phyloP scores from a whole-genome alignment of 331 rosid species.

The Stylosanthes scabra region DNA sequence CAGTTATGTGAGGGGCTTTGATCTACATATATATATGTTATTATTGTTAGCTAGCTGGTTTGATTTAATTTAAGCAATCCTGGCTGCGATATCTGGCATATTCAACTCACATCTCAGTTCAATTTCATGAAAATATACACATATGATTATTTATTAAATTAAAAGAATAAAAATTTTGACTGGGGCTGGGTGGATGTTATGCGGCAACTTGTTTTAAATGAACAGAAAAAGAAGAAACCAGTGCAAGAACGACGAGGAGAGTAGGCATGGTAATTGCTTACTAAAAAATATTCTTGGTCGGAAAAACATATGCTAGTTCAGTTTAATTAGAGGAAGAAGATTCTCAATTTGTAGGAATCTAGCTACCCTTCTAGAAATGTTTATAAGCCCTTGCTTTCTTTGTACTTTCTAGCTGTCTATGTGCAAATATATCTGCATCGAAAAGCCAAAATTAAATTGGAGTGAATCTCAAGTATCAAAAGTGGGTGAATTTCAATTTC shows the following conservation, averaged over 20 bases:
- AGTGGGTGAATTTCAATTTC: too few species aligned
- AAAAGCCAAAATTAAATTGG: constrained; percentile 3
- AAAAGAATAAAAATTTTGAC: too few species aligned
- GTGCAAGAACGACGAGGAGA: background rate
- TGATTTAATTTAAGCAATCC: too few species aligned
- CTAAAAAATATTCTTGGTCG: background rate
- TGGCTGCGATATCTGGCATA: too few species aligned
- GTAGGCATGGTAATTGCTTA: too few species aligned
- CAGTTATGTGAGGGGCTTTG: too few species aligned
- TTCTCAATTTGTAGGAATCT: background rate
- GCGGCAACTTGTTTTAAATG: constrained; percentile 4
- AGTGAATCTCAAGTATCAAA: too few species aligned
- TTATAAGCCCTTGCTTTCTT: background rate
- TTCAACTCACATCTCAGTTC: background rate
- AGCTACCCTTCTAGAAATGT: constrained; percentile 3
- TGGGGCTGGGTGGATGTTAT: background rate
- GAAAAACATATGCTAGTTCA: too few species aligned
- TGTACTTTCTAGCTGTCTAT: constrained; percentile 11
- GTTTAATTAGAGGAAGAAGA: too few species aligned
- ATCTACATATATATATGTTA: too few species aligned
- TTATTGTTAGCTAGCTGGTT: too few species aligned
- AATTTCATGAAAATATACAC: background rate
- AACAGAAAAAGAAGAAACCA: background rate
- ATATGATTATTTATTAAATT: too few species aligned
- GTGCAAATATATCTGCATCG: constrained; percentile 9